Evolutionary conservation across 352 stramenopile genomes (phyloP).

Genomic region (Pythium sp.): DNA sequence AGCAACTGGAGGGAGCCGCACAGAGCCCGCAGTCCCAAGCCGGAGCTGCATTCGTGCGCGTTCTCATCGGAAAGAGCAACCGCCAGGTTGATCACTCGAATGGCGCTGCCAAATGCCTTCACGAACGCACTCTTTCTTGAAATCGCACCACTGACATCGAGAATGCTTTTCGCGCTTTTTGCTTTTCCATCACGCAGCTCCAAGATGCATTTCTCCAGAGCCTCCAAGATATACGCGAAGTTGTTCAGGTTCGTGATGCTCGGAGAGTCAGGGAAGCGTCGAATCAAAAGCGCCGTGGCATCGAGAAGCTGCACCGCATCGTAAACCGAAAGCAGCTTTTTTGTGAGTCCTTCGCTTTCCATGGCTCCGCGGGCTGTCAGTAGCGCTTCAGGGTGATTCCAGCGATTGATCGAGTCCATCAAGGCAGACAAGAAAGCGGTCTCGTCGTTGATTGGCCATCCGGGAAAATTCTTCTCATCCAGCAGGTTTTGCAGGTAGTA

Average conservation of each 20-base stretch:
- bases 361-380: slow-evolving; percentile 39
- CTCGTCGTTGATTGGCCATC: slow-evolving; percentile 87
- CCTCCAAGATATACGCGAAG: slow-evolving; percentile 68
- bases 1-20: slow-evolving; percentile 74
- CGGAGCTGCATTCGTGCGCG: slow-evolving; percentile 67
- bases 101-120: slow-evolving; percentile 66
- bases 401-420: slow-evolving; percentile 74
- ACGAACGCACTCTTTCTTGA: slow-evolving; percentile 62
- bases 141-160: slow-evolving; percentile 59
- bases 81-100: slow-evolving; percentile 75
- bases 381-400: slow-evolving; percentile 63
- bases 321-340: slow-evolving; percentile 63
- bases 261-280: slow-evolving; percentile 66
- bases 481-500: slow-evolving; percentile 88
- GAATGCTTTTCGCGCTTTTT: slow-evolving; percentile 30
- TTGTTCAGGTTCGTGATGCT: slow-evolving; percentile 65
- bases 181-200: slow-evolving; percentile 60
- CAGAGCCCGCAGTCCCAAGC: slow-evolving; percentile 65
- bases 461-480: slow-evolving; percentile 82
- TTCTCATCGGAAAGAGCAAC: slow-evolving; percentile 76
- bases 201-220: slow-evolving; percentile 78
- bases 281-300: slow-evolving; percentile 60
- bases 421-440: slow-evolving; percentile 66
- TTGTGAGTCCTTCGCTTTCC: slow-evolving; percentile 39
- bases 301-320: slow-evolving; percentile 78